Evolutionary conservation across 495 filamentous ascomycete species (phyloP), one percentile per base, ranked within the genome.

Genomic region (Podospora pseudopauciseta): DNA sequence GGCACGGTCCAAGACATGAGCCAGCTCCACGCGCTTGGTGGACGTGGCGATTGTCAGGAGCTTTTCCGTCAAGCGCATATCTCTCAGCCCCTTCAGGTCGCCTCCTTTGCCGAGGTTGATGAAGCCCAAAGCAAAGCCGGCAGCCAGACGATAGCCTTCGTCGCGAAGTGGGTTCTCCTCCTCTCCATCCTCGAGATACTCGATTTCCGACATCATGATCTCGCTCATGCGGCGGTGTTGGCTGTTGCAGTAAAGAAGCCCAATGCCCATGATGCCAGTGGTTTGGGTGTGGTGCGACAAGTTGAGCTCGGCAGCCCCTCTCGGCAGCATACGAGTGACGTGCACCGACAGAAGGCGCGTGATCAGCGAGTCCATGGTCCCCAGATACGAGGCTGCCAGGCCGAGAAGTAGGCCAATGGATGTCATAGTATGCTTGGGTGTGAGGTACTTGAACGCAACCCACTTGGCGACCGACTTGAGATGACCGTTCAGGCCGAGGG

Each of bases 151-250:
- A 77, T 99, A 98, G 32, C 93, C 91, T 82, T 99, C 95, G 72
- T 96, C 93, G 27, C 96, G 89, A 18, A 97, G 78, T n/a, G 86
- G 88, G 68, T 97, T 93, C 49, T 87, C 83, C 13, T 86, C 84
- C 18, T 83, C 79, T 60, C 92, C 91, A 16, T 86, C 77, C 53
- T 92, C 92, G 54, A 91, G 83, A 63, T 92, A 90, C 71, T 97
- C 94, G 60, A 99, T 95, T 76, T 99, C 95, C 0, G 94, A 97
- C 54, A 98, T 86, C 92, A 98, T 97, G 44, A 98, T 91, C 76
- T 99, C 95, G 74, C 92, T 97, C 95, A 99, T 99, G 62, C 95
- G 88, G 7, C 95, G 91, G 80, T 99, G 95, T 71, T 98, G 95
- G 26, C 93, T 96, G 75, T 92, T 90, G 80, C 91, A 97, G 75